Percentiles rank a stretch among this genome's conserved stretches.
phyloP scores from a whole-genome alignment of 2,329 filamentous ascomycete genomes.

The Thielaviopsis ethacetica region DNA sequence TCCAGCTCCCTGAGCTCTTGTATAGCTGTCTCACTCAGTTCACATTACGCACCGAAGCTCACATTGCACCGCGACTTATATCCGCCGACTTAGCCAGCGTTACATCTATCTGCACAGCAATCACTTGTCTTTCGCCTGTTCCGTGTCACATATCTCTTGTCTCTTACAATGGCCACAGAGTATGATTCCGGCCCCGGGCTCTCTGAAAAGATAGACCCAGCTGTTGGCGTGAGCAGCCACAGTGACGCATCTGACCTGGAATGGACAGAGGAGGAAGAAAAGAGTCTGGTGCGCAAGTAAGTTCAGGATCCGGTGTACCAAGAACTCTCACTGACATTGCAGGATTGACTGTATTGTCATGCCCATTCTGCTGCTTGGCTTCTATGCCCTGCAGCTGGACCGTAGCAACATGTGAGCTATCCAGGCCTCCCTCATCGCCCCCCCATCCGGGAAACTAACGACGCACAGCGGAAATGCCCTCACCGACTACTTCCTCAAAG shows the following conservation, averaged over 20 bases:
- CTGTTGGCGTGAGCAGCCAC: not conserved
- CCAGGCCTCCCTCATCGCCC: too few species aligned
- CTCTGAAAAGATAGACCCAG: not conserved
- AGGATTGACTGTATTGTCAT: constrained; percentile 30
- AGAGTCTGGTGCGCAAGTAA: constrained; percentile 17
- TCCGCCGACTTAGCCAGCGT: too few species aligned
- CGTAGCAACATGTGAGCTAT: constrained; percentile 20
- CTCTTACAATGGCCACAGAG: too few species aligned
- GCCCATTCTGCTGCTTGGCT: constrained; percentile 28
- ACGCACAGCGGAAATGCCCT: constrained; percentile 24
- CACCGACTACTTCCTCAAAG: constrained; percentile 31
- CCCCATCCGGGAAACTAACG: not conserved
- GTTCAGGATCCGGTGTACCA: not conserved
- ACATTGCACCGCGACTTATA: too few species aligned
- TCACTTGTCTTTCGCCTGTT: too few species aligned
- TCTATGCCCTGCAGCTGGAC: constrained; percentile 27
- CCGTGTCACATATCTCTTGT: too few species aligned
- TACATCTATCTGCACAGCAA: too few species aligned
- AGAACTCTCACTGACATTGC: not conserved
- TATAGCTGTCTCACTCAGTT: too few species aligned
- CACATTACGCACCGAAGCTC: too few species aligned
- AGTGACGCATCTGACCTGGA: constrained; percentile 8
- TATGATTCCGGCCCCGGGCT: too few species aligned
- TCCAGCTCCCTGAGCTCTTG: too few species aligned
- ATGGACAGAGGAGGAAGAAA: constrained; percentile 18